Evolutionary conservation across 495 filamentous ascomycete species (phyloP).

Genomic region (Podospora didyma): DNA sequence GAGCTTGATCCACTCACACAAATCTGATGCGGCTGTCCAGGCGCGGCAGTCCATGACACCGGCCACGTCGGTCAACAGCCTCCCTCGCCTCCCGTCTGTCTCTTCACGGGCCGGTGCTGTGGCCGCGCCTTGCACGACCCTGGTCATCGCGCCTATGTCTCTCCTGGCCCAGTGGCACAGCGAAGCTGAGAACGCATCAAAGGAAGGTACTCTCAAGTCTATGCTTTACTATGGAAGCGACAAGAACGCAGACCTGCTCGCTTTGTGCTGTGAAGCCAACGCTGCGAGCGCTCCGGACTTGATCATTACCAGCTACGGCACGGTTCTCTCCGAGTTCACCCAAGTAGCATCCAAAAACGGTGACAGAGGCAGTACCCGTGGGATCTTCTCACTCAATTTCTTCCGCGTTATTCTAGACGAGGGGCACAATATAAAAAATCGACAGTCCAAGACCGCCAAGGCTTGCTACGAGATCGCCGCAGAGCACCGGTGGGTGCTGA

Average conservation of each 20-base stretch:
- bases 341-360: conserved; percentile 55
- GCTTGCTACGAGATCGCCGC: conserved; percentile 88
- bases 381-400: conserved; percentile 87
- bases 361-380: conserved; percentile 57
- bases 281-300: conserved; percentile 74
- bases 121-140: conserved; percentile 79
- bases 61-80: conserved; percentile 34
- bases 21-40: conserved; percentile 48
- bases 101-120: conserved; percentile 45
- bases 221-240: conserved; percentile 90
- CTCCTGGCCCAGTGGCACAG: conserved; percentile 94
- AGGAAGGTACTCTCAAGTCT: conserved; percentile 72
- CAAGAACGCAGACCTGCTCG: conserved; percentile 68
- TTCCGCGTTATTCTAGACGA: conserved; percentile 95
- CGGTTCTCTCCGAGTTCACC: conserved; percentile 84
- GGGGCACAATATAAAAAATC: conserved; percentile 91
- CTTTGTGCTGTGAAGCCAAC: conserved; percentile 72
- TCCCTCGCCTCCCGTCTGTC: conserved; percentile 55
- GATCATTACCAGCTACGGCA: conserved; percentile 94
- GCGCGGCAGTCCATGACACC: conserved; percentile 53
- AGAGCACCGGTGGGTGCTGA: conserved; percentile 86
- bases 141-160: conserved; percentile 94
- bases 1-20: conserved; percentile 82
- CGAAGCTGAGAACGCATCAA: conserved; percentile 84
- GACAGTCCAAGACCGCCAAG: conserved; percentile 81